Base-by-base conservation (phyloP, 257 asterid species). In the Agastache rugosa region DNA sequence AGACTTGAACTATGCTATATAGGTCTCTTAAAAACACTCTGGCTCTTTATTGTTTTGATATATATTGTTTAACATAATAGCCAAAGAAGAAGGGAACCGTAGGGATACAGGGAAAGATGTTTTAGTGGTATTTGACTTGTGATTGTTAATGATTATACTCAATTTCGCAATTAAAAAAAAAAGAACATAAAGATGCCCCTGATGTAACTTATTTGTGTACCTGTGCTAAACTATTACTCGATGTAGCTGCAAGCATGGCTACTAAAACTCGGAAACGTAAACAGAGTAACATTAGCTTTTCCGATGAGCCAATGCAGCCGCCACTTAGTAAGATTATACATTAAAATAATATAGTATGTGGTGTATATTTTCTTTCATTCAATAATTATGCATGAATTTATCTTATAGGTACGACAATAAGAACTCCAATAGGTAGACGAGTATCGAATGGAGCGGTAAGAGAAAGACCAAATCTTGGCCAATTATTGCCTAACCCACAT, bases 291-390 rank as follows among this genome's bases (percentile, higher is more conserved):
- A 5, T 6, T 1, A 19, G 5, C 14, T 9, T 64, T 20, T 11
- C 31, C 1, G 34, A 41, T 29, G 48, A 48, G 42, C 27, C 31
- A 29, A 29, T 34, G 20, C 73, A 51, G n/a, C n/a, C n/a, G 31
- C 72, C 15, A 27, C 47, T 25, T 47, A 23, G 73, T 67, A 67
- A 67, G 61, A 67, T 50, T 48, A 8, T 27, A 15, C 51, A 9
- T 41, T 51, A 37, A 10, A 2, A 11, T 19, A 4, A 17, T 17
- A 17, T 47, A 5, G 0, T 47, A 0, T 47, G 2, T 17, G 12
- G 11, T 51, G 10, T 51, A 8, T 5, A 17, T 7, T 17, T 51
- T n/a, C 3, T 2, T 1, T 50, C 6, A 47, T 15, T 50, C 8
- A 17, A 51, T 63, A 44, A 12, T 12, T 42, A 20, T 22, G 3